Evolutionary conservation across 2,329 filamentous ascomycete species (phyloP), one percentile per base, ranked within the genome.

Genomic region (Trichoderma atroviride): DNA sequence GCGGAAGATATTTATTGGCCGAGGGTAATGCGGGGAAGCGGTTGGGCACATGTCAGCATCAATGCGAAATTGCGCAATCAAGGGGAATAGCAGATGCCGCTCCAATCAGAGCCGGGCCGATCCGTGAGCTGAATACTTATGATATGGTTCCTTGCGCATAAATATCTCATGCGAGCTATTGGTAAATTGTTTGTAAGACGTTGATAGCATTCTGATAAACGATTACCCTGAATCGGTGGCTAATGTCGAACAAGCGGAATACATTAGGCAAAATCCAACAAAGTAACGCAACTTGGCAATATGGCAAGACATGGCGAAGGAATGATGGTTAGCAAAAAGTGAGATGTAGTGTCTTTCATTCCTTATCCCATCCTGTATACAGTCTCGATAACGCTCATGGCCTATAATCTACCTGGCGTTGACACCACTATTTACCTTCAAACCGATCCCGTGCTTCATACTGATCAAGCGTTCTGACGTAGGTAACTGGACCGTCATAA

Each of bases 401-500:
- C 19, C 7, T n/a, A 19, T 50, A 24, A 22, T 4, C 43, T n/a
- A 24, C 24, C 47, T 50, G 1, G 11, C 22, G 10, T 50, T 11
- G 9, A 5, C n/a, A 24, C 10, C 4, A 13, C 47, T 24, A 4
- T 24, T 24, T 24, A 50, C 22, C n/a, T 47, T 24, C 47, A 10
- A 13, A 50, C n/a, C 19, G 40, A 43, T 43, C 40, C 40, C 40
- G 19, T n/a, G 40, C 40, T 9, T 43, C 40, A 43, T 43, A 50
- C 47, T 50, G 2, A 37, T 43, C 40, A 43, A 22, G 50, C 22
- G 37, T 24, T 10, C 61, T 55, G 16, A 63, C 47, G n/a, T 63
- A 63, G 16, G 61, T 50, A 2, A 63, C 61, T 0, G 61, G 61
- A 19, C 61, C 61, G 22, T 55, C 27, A 63, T 63, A 63, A 6